Base-by-base conservation (phyloP, 495 filamentous ascomycete species). In the Talaromyces wortmannii region DNA sequence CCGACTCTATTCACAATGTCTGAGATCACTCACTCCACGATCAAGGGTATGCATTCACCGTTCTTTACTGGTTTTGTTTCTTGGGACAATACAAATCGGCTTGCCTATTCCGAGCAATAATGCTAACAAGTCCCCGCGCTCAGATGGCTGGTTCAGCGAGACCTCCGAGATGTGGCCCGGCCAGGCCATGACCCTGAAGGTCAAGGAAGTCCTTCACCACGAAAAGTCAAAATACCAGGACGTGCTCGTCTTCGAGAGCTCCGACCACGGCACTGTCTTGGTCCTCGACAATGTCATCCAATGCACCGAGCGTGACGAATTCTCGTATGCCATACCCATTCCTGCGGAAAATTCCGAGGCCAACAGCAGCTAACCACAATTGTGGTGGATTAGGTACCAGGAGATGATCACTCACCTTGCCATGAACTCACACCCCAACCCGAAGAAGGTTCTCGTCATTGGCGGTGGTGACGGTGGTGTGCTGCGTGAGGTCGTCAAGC, bases 81-180 rank as follows among this genome's bases (percentile, higher is more conserved):
- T 23, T 23, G 23, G 23, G 23, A 23, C 50, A 49, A 52, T 44
- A 47, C 57, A 44, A 36, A 32, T 50, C 49, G 50, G 16, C 7
- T 32, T 11, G 0, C 7, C 31, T 55, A 33, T 51, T 16, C 11
- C 16, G 53, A 55, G 15, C 45, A 23, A 13, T 45, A 15, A 42
- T 29, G 13, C 23, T 23, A 23, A 23, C 23, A 23, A 23, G 1
- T 23, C 23, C 23, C 4, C 4, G 23, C 23, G 23, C 23, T 23
- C 55, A 96, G 92, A 97, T 95, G 94, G 92, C 76, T 99, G 94
- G 95, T 97, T 97, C 86, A 90, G 91, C 68, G 95, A 97, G 76
- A 86, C 95, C 72, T 95, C 89, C 56, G 76, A 89, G 64, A 96
- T 97, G 91, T 99, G 95, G 94, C 94, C 94, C 48, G 94, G 94